Evolutionary conservation across 2,329 filamentous ascomycete genomes (phyloP), one percentile per base, ranked within the genome.

Genomic region (Blastomyces silverae): DNA sequence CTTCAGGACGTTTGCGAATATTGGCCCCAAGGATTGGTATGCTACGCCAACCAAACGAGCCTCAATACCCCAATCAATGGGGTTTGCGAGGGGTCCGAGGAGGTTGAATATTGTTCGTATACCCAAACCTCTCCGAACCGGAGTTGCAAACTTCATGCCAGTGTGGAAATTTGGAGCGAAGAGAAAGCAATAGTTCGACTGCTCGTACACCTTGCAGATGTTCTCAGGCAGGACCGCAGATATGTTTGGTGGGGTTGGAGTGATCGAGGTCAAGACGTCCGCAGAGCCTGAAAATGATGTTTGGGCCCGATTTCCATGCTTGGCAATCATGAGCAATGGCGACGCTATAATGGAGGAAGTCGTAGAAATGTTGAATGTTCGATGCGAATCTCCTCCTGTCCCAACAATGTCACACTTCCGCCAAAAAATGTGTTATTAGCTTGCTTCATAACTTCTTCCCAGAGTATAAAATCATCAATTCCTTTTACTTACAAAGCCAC

Each of bases 101-200:
- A 99, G 85, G 78, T 99, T 99, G 86, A 99, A 99, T 70, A 99
- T 93, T 1, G 94, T 99, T 71, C 94, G 87, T 83, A 94, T 93
- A 65, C 93, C 93, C 28, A 99, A 85, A 75, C 95, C 89, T 73
- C 87, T 90, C 67, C 94, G 89, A 68, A 97, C 88, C 1, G 89
- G 86, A 4, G 92, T 91, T 50, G 94, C 92, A 76, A 92, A 88
- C 75, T 87, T 88, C 89, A 97, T 97, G 59, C 92, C 93, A 0
- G 92, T 91, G 79, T 99, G 94, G 83, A 97, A 99, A 70, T 94
- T 90, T 50, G 94, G 93, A 0, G 94, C 94, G 74, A 94, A 97
- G 39, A 99, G 84, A 79, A 99, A 99, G 68, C 89, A 89, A 80
- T 97, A 99, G 79, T 96, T 97, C 67, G 89, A 90, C 65, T 83